phyloP scores from a whole-genome alignment of 1,139 yeast species.

The Taphrina wiesneri region DNA sequence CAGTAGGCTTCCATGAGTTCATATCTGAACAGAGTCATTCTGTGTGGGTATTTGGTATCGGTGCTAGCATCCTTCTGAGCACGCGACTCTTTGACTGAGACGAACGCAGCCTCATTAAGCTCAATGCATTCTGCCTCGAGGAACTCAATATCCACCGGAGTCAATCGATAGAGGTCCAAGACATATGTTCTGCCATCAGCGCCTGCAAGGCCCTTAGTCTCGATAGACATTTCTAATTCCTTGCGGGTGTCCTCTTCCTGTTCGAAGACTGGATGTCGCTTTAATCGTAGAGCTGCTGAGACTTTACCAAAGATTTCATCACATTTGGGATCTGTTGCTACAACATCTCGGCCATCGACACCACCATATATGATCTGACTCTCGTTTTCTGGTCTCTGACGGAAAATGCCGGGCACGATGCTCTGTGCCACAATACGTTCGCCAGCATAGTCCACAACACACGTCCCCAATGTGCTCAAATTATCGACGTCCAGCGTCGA shows the following conservation, averaged over 20 bases:
- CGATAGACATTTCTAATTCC: constrained; percentile 67
- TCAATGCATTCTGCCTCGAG: constrained; percentile 51
- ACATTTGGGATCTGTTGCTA: constrained; percentile 56
- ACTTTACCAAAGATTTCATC: constrained; percentile 59
- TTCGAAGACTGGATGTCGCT: constrained; percentile 61
- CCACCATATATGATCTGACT: constrained; percentile 73
- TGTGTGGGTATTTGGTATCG: constrained; percentile 68
- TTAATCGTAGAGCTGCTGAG: constrained; percentile 76
- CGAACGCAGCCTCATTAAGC: constrained; percentile 10
- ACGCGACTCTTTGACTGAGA: constrained; percentile 7
- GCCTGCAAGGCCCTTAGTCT: constrained; percentile 82
- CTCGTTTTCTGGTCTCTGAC: constrained; percentile 49
- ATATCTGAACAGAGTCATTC: constrained; percentile 72
- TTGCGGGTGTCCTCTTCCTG: constrained; percentile 45
- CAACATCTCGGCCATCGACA: constrained; percentile 59
- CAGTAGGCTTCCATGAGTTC: constrained; percentile 94
- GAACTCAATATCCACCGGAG: constrained; percentile 82
- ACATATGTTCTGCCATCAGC: constrained; percentile 82
- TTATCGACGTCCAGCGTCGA: constrained; percentile 67
- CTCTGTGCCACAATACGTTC: constrained; percentile 87
- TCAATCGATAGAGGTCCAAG: constrained; percentile 77
- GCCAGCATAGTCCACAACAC: constrained; percentile 87
- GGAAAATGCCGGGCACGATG: constrained; percentile 94
- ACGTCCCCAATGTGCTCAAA: constrained; percentile 70
- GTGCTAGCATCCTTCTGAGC: constrained; percentile 48